Evolutionary conservation across 352 stramenopile genomes (phyloP).

Genomic region (Phytophthora pisi): DNA sequence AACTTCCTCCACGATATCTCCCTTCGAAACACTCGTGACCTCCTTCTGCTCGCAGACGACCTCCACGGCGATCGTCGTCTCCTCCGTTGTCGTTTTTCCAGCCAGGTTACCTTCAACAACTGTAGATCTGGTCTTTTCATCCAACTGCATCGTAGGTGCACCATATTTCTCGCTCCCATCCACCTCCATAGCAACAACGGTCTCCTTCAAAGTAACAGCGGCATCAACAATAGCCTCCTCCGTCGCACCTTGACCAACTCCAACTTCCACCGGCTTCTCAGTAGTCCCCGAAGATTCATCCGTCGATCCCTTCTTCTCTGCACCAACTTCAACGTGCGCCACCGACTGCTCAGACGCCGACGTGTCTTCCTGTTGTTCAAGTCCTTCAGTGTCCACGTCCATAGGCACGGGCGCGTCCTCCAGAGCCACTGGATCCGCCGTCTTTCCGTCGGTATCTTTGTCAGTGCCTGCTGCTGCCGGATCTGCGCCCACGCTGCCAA

Average conservation of each 20-base stretch:
- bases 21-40: neutral
- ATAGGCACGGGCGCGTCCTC: conserved; percentile 11
- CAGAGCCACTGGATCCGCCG: neutral
- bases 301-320: neutral
- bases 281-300: neutral
- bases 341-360: neutral
- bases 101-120: neutral
- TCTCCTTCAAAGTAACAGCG: neutral
- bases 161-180: neutral
- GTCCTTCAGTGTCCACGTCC: conserved; percentile 8
- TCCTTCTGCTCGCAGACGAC: conserved; percentile 5
- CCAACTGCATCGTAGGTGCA: neutral
- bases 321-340: conserved; percentile 1
- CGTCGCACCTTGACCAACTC: neutral
- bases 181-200: conserved; percentile 1
- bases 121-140: neutral
- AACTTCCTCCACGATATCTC: neutral
- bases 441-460: conserved; percentile 1
- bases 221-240: neutral
- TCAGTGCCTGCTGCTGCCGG: neutral
- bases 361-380: neutral
- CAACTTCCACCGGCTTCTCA: neutral
- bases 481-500: conserved; percentile 1
- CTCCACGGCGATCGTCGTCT: conserved; percentile 9
- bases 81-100: neutral